These are phyloP conservation scores for Botryotinia calthae DNA, from an alignment of 2,329 filamentous ascomycete genomes.

Conservation along the genomic window DNA sequence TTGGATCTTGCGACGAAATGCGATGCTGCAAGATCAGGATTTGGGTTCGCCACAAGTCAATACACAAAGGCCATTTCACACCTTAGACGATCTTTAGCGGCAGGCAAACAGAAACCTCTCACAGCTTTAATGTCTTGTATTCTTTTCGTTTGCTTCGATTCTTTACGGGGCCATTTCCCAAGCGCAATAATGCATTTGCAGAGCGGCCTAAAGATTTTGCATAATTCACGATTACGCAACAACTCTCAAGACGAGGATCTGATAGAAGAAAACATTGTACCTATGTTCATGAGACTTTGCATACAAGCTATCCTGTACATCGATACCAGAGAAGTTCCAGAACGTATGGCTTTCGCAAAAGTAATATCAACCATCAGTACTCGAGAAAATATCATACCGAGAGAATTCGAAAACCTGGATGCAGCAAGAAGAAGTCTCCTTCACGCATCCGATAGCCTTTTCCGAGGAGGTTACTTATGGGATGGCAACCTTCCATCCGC, in stretches of 20 bases:
- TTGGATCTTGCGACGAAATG: constrained; percentile 18
- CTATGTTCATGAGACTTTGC: constrained; percentile 33
- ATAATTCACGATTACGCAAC: constrained; percentile 23
- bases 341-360: constrained; percentile 27
- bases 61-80: constrained; percentile 36
- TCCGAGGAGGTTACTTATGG: constrained; percentile 31
- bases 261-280: constrained; percentile 31
- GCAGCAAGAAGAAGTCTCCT: constrained; percentile 30
- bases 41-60: constrained; percentile 33
- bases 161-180: constrained; percentile 32
- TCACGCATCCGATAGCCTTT: constrained; percentile 30
- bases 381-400: constrained; percentile 23
- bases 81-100: constrained; percentile 30
- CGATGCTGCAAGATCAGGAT: constrained; percentile 18
- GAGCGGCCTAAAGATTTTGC: constrained; percentile 34
- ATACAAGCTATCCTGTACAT: constrained; percentile 36
- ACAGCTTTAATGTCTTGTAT: constrained; percentile 36
- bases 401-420: constrained; percentile 30
- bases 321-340: constrained; percentile 29
- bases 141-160: constrained; percentile 37
- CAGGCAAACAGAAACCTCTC: constrained; percentile 30
- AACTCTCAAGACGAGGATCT: constrained; percentile 24
- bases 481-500: constrained; percentile 25
- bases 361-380: constrained; percentile 25
- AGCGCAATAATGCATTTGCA: constrained; percentile 36